Conservation (phyloP, 257 asterid genomes). For the Lycium barbarum region DNA sequence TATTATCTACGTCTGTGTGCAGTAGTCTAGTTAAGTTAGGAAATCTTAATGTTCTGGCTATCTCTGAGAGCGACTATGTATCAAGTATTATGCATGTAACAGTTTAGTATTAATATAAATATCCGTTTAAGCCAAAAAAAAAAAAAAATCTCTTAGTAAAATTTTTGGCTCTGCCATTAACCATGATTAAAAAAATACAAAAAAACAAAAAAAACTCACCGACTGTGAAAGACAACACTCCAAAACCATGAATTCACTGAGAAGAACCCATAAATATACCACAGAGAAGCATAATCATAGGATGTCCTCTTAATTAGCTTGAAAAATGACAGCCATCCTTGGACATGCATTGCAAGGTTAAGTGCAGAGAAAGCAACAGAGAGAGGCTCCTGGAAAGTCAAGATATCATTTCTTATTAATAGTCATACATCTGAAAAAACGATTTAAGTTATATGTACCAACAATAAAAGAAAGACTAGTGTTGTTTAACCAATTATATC, state of each 20-base stretch:
- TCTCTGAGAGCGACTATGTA: no score
- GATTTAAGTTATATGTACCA: not conserved
- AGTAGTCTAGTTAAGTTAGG: no score
- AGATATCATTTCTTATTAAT: not conserved
- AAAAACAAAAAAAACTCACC: slow-evolving; percentile 51
- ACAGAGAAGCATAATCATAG: slow-evolving; percentile 80
- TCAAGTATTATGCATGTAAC: no score
- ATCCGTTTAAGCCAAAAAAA: no score
- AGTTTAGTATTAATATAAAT: no score
- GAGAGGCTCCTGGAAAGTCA: slow-evolving; percentile 76
- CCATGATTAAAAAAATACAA: no score
- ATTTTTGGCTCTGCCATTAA: no score
- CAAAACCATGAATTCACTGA: slow-evolving; percentile 84
- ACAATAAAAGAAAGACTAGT: not conserved
- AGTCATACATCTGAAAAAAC: not conserved
- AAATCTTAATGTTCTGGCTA: no score
- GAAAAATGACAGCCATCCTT: slow-evolving; percentile 84
- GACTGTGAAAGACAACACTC: slow-evolving; percentile 78
- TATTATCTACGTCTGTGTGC: no score
- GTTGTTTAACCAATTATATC: not conserved
- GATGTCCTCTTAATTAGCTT: slow-evolving; percentile 68
- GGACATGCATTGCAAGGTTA: slow-evolving; percentile 81
- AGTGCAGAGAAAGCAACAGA: slow-evolving; percentile 83
- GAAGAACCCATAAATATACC: slow-evolving; percentile 72
- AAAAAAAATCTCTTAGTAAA: no score